These are phyloP conservation scores for Zygosaccharomyces sapae DNA, from an alignment of 1,139 yeast species.

Conservation along the genomic window DNA sequence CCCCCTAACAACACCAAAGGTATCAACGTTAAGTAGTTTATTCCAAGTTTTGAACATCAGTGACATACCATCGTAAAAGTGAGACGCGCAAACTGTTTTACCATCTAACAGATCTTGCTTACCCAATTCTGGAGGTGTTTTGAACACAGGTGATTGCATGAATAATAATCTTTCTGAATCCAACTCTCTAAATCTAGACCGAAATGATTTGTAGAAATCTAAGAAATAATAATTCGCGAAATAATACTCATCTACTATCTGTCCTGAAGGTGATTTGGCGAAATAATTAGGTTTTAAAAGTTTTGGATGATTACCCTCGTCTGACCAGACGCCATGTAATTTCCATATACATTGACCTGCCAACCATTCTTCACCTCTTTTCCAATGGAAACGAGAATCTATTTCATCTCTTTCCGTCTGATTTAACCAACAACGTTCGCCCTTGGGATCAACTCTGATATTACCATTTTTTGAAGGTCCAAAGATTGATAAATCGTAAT, in stretches of 20 bases:
- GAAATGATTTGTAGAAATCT: constrained; percentile 52
- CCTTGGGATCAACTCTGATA: constrained; percentile 59
- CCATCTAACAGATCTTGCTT: constrained; percentile 55
- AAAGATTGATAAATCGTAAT: constrained; percentile 59
- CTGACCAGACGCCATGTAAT: constrained; percentile 68
- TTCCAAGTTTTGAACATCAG: constrained; percentile 87
- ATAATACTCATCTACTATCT: constrained; percentile 47
- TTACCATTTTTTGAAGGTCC: constrained; percentile 69
- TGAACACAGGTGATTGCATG: constrained; percentile 80
- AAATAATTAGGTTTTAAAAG: constrained; percentile 50
- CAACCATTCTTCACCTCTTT: constrained; percentile 59
- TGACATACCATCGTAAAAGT: constrained; percentile 91
- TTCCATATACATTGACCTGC: constrained; percentile 78
- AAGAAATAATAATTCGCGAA: constrained; percentile 63
- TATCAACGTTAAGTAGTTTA: constrained; percentile 72
- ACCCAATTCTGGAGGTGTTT: constrained; percentile 66
- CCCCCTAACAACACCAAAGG: constrained; percentile 83
- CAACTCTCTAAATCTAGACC: constrained; percentile 45
- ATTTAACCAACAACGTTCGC: constrained; percentile 63
- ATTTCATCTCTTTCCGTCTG: constrained; percentile 38
- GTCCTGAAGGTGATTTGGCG: constrained; percentile 35
- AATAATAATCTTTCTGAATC: constrained; percentile 53
- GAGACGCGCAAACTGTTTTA: constrained; percentile 74
- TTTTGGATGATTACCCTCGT: constrained; percentile 32
- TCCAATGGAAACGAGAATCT: constrained; percentile 69